These are phyloP conservation scores for Aspergillus sclerotioniger DNA, from an alignment of 495 filamentous ascomycete species.

Conservation along the genomic window DNA sequence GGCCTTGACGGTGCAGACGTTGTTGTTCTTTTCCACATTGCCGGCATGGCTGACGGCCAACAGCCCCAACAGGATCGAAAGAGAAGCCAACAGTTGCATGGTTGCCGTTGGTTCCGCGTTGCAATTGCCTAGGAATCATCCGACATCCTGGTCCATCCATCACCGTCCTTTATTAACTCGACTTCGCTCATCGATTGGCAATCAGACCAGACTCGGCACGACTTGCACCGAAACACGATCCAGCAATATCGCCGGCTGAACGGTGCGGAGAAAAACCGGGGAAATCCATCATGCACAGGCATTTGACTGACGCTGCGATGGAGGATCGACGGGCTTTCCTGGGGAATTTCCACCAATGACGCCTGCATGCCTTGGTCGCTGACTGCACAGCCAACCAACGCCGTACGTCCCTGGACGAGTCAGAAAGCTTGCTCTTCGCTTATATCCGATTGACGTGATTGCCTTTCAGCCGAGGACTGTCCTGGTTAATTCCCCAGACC, in stretches of 20 bases:
- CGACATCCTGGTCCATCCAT: not conserved
- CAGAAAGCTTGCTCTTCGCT: not conserved
- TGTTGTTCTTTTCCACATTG: not conserved
- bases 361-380: not conserved
- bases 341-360: slow-evolving; percentile 5
- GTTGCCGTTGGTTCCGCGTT: not conserved
- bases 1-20: slow-evolving; percentile 4
- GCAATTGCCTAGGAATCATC: not conserved
- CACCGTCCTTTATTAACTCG: not conserved
- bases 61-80: not conserved
- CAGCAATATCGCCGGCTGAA: not conserved
- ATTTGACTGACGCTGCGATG: not conserved
- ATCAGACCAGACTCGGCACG: not conserved
- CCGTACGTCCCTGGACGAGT: not conserved
- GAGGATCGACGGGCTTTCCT: not conserved
- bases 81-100: not conserved
- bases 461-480: not conserved
- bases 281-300: not conserved
- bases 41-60: not conserved
- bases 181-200: not conserved
- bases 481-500: not conserved
- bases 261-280: slow-evolving; percentile 5
- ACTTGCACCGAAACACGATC: not conserved
- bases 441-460: not conserved
- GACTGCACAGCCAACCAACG: not conserved